These are phyloP conservation scores for Neurospora sp. DNA, from an alignment of 495 filamentous ascomycete genomes.

Conservation along the genomic window DNA sequence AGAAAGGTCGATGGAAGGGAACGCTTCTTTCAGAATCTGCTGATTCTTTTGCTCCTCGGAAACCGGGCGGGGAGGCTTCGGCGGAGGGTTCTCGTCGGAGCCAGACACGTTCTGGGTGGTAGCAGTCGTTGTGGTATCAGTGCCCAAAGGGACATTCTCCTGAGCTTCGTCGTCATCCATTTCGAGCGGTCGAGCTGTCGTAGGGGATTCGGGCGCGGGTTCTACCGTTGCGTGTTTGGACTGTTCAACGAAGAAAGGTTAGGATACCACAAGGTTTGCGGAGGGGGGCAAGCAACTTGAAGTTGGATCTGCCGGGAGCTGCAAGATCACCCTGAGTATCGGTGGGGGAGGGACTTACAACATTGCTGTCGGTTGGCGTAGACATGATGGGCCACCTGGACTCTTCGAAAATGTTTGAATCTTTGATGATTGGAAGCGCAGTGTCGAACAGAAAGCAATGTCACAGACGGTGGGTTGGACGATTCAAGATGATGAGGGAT, in stretches of 20 bases:
- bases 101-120: conserved; percentile 24
- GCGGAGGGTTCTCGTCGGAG: conserved; percentile 49
- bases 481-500: not conserved
- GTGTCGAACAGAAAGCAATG: not conserved
- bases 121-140: conserved; percentile 30
- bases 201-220: conserved; percentile 61
- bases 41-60: conserved; percentile 74
- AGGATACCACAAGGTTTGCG: conserved; percentile 3
- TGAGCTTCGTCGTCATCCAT: conserved; percentile 78
- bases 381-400: conserved; percentile 23
- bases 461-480: not conserved
- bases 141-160: conserved; percentile 43
- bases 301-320: not conserved
- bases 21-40: conserved; percentile 85
- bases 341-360: conserved; percentile 22
- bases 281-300: not conserved
- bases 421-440: not conserved
- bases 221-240: conserved; percentile 23
- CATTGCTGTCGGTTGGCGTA: conserved; percentile 23
- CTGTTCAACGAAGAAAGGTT: conserved; percentile 10
- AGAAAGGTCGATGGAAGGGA: conserved; percentile 68
- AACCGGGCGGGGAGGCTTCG: conserved; percentile 82
- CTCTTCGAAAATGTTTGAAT: not conserved
- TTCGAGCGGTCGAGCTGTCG: conserved; percentile 70
- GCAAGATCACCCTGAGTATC: not conserved